Conservation (phyloP, 495 filamentous ascomycete species). For the Stereocaulon alpinum region DNA sequence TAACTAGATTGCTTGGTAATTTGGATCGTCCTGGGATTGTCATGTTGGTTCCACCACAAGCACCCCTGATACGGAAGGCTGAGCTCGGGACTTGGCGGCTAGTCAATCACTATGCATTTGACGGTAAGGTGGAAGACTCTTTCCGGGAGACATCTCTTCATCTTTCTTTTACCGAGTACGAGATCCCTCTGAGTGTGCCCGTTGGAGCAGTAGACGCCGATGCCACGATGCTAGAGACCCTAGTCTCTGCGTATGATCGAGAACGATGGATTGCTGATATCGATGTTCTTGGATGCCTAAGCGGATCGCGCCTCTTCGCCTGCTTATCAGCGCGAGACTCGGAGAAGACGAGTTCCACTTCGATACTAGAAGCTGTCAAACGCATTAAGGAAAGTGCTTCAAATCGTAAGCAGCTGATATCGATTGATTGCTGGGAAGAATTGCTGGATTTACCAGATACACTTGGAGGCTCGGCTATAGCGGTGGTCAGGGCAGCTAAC, state of each 20-base stretch:
- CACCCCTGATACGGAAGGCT: conserved; percentile 17
- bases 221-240: conserved; percentile 25
- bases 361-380: background rate
- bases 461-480: conserved; percentile 3
- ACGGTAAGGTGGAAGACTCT: conserved; percentile 23
- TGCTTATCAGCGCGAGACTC: no score
- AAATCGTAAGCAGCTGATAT: background rate
- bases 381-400: conserved; percentile 1
- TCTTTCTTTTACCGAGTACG: conserved; percentile 31
- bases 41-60: conserved; percentile 25
- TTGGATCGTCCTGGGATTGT: conserved; percentile 29
- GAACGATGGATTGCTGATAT: conserved; percentile 32
- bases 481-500: conserved; percentile 16
- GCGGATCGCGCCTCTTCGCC: no score
- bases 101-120: conserved; percentile 25
- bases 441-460: conserved; percentile 15
- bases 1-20: conserved; percentile 27
- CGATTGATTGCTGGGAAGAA: conserved; percentile 23
- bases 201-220: conserved; percentile 23
- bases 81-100: conserved; percentile 18
- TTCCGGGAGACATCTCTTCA: conserved; percentile 32
- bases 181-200: conserved; percentile 21
- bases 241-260: conserved; percentile 27
- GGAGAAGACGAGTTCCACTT: no score
- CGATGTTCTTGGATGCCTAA: conserved; percentile 17